A percentile compares a stretch with the other conserved stretches of the same genome.
These are phyloP conservation scores for Coffea humblotiana DNA, from an alignment of 305 asterid species.

Conservation along the genomic window DNA sequence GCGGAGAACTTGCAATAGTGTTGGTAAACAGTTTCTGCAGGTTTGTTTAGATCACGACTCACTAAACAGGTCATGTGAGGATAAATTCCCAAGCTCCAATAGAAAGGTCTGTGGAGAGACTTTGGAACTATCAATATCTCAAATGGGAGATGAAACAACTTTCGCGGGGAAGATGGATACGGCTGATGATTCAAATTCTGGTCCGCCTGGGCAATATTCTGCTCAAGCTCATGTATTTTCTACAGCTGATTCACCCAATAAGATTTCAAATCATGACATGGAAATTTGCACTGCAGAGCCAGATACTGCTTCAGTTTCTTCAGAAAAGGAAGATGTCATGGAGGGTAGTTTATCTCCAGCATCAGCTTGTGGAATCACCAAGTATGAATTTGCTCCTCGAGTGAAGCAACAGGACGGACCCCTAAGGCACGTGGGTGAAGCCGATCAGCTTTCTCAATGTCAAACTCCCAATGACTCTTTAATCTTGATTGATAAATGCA, in stretches of 20 bases:
- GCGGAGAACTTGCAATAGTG: constrained; percentile 8
- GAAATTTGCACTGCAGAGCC: constrained; percentile 39
- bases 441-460: constrained; percentile 32
- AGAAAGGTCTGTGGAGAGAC: not conserved
- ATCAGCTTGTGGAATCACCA: constrained; percentile 34
- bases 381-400: constrained; percentile 39
- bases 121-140: constrained; percentile 6
- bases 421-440: constrained; percentile 28
- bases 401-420: constrained; percentile 35
- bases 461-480: constrained; percentile 17
- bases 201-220: not conserved
- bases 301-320: constrained; percentile 40
- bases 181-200: constrained; percentile 14
- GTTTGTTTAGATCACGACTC: constrained; percentile 2
- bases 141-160: not conserved
- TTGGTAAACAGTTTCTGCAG: constrained; percentile 1
- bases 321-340: constrained; percentile 44
- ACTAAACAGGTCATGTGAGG: constrained; percentile 7
- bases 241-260: not conserved
- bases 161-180: not conserved
- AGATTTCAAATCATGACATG: constrained; percentile 20
- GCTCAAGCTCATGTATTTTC: constrained; percentile 13
- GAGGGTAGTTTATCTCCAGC: constrained; percentile 41
- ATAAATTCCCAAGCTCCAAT: not conserved
- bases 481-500: constrained; percentile 8